Evolutionary conservation across 129 eudicot genomes (phyloP), one percentile per base, ranked within the genome.

Genomic region (Dittrichia graveolens): DNA sequence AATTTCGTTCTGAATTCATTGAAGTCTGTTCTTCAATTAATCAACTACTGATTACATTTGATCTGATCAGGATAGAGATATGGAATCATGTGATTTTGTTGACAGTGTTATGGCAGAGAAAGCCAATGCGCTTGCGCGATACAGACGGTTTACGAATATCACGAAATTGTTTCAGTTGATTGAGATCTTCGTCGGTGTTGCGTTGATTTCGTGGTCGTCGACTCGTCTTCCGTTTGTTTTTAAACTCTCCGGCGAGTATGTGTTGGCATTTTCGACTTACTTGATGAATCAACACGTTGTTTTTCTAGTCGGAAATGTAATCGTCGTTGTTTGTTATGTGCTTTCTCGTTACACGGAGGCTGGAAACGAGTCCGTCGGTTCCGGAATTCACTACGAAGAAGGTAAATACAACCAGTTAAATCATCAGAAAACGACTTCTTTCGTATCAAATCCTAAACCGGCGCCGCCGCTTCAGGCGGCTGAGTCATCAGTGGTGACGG

Each of bases 231-330:
- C 97, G 18, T 9, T 42, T 9, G 74, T 56, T 39, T 56, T 76
- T 1, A 76, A 57, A 45, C 12, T 69, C 6, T 57, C 81, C 59
- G 77, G 79, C 61, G 71, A 54, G 18, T 80, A 44, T 67, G 3
- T 84, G 10, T 15, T 78, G 3, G 55, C 69, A 41, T 12, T 84
- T 12, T 63, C 80, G 3, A 47, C 70, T 48, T 75, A 61, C 45
- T n/a, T 88, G 2, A 45, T 80, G 74, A 88, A 84, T 64, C 91
- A 85, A 71, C 96, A 79, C 80, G 81, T 92, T 3, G 90, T 81
- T 9, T 92, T 92, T 50, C 72, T 92, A 4, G 66, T 92, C 85
- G 93, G 93, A 44, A 92, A 88, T 70, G 85, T 73, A 3, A 88
- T 92, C 5, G 78, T 92, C 31, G 75, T 75, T 47, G 53, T 71